phyloP scores from a whole-genome alignment of 148 eudicot species.

The Cornus suecica region DNA sequence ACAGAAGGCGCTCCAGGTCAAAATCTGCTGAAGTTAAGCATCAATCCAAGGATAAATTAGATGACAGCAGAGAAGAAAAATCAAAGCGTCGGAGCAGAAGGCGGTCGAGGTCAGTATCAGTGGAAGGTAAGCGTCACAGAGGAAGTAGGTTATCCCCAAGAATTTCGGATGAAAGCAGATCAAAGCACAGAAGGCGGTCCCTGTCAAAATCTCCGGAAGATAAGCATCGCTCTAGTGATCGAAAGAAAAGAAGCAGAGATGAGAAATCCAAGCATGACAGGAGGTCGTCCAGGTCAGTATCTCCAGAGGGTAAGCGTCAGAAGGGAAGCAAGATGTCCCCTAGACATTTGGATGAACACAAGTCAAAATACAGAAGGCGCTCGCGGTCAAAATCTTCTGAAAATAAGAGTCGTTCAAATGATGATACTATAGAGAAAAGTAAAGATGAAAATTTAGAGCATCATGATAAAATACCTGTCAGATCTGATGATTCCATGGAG shows the following conservation, averaged over 20 bases:
- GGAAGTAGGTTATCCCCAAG: conserved; percentile 23
- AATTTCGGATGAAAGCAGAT: conserved; percentile 35
- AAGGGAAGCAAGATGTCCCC: conserved; percentile 41
- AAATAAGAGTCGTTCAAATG: conserved; percentile 23
- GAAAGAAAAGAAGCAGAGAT: conserved; percentile 32
- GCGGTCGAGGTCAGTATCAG: conserved; percentile 47
- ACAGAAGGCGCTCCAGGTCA: conserved; percentile 59
- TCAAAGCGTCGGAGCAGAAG: conserved; percentile 31
- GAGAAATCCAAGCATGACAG: conserved; percentile 46
- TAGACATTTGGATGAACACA: conserved; percentile 32
- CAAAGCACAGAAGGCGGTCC: conserved; percentile 48
- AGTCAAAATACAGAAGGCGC: conserved; percentile 41
- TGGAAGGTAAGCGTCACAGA: conserved; percentile 35
- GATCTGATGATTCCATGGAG: conserved; percentile 30
- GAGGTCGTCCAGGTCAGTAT: conserved; percentile 58
- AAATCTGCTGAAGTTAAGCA: conserved; percentile 46
- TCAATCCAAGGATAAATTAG: conserved; percentile 25
- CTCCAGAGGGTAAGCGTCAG: conserved; percentile 45
- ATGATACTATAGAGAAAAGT: conserved; percentile 24
- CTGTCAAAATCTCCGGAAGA: conserved; percentile 47
- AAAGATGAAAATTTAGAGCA: conserved; percentile 23
- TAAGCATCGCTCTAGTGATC: conserved; percentile 28
- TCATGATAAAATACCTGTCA: conserved; percentile 27
- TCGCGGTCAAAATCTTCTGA: conserved; percentile 60
- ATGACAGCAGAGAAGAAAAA: conserved; percentile 33